Conservation (phyloP, 192 early-diverging fungal genomes). For the Spizellomyces punctatus region DNA sequence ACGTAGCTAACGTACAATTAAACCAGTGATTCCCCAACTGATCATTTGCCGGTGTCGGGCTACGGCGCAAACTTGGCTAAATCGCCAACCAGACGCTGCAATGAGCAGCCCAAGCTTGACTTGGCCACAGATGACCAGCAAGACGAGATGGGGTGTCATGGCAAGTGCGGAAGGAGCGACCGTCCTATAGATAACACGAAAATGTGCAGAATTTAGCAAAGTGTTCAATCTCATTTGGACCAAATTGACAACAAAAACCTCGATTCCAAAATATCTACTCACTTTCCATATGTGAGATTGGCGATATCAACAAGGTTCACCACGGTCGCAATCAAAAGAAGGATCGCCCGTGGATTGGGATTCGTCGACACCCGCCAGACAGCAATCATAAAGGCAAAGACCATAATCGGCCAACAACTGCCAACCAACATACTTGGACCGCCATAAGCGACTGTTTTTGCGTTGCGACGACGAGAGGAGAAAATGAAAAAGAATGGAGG, state of each 20-base stretch:
- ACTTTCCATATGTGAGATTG: conserved; percentile 7
- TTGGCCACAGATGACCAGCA: conserved; percentile 1
- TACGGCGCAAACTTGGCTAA: neutral
- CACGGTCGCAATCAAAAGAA: conserved; percentile 1
- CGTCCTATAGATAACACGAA: neutral
- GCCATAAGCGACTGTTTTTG: conserved; percentile 2
- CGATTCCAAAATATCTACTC: neutral
- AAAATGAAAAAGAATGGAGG: neutral
- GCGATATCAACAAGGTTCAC: conserved; percentile 3
- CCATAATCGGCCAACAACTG: neutral
- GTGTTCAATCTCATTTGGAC: no score
- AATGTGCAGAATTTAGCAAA: neutral
- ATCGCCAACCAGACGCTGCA: conserved; percentile 1
- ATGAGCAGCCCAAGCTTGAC: conserved; percentile 4
- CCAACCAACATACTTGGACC: conserved; percentile 17
- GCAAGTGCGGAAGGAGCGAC: neutral
- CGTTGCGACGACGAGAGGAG: no score
- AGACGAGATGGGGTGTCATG: neutral
- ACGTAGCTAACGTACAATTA: neutral
- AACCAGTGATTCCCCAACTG: neutral
- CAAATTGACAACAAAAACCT: neutral
- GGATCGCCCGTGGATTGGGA: neutral
- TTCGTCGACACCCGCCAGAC: conserved; percentile 4
- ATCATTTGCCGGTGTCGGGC: neutral
- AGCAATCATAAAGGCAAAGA: neutral